Evolutionary conservation across 768 basidiomycete species (phyloP).

Genomic region (Holtermanniella nyarrowii): DNA sequence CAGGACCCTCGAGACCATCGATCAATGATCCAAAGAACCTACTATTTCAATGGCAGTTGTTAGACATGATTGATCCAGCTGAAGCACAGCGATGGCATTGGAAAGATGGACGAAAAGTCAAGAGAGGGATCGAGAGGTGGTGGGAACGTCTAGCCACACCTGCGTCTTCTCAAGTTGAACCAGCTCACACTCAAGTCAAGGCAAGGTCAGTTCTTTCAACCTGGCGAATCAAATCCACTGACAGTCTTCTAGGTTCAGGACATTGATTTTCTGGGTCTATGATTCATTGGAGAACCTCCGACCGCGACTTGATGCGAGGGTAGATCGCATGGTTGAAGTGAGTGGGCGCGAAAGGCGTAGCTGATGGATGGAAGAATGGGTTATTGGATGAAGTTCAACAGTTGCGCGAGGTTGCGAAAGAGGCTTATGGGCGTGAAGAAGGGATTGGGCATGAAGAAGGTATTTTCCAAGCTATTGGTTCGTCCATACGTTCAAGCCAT

Average conservation of each 20-base stretch:
- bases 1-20: constrained; percentile 1
- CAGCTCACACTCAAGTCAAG: neutral
- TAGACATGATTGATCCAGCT: constrained; percentile 58
- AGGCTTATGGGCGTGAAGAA: constrained; percentile 23
- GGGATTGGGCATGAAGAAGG: constrained; percentile 46
- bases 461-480: constrained; percentile 90
- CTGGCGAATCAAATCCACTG: neutral
- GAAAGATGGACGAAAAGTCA: constrained; percentile 82
- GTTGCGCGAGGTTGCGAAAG: constrained; percentile 42
- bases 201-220: neutral
- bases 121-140: constrained; percentile 66
- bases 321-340: constrained; percentile 85
- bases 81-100: constrained; percentile 89
- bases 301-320: constrained; percentile 61
- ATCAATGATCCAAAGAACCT: constrained; percentile 6
- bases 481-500: neutral
- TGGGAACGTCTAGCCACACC: constrained; percentile 52
- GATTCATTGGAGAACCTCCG: constrained; percentile 57
- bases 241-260: constrained; percentile 54
- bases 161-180: neutral
- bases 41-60: constrained; percentile 54
- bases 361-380: constrained; percentile 51
- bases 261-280: constrained; percentile 84
- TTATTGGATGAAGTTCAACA: constrained; percentile 66
- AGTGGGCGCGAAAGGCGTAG: constrained; percentile 6